Evolutionary conservation across 1,139 yeast species (phyloP), one percentile per base, ranked within the genome.

Genomic region (Arxiozyma slooffiae): DNA sequence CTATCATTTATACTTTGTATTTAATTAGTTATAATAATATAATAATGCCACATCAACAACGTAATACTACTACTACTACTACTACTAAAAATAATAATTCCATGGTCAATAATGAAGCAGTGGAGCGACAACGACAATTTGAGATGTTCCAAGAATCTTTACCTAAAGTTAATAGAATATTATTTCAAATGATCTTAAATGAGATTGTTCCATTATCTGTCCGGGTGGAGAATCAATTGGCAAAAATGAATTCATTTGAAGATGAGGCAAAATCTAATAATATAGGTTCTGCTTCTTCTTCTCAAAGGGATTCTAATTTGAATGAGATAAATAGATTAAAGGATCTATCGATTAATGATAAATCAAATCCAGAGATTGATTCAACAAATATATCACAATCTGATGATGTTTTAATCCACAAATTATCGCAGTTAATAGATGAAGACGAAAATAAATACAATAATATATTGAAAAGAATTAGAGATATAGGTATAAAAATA

Each of bases 201-300:
- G 96, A 88, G 66, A 69, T 85, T 43, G 81, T 87, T 1, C 94
- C 96, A 11, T 68, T 83, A 40, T 78, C 88, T 1, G 75, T 83
- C 50, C 48, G 55, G 8, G 56, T 62, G 3, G 63, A 64, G 49
- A 55, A 54, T 9, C 44, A 41, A 26, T 41, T 41, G 30, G 8
- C 26, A 18, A 26, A 30, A 30, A n/a, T 4, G 11, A 11, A 3
- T 30, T 16, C 4, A 30, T 30, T 8, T 14, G 3, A 11, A 11
- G 14, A 30, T 30, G n/a, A 30, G 11, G 6, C n/a, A 30, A 30
- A 30, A 30, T 14, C n/a, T 9, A n/a, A 30, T 11, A 11, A 16
- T 6, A 11, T 9, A 2, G n/a, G 36, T n/a, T n/a, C n/a, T 30
- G 36, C 4, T 11, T 30, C 36, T 30, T 30, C 36, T 5, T 30